phyloP scores from a whole-genome alignment of 768 basidiomycete species.

The Amanita rubescens region DNA sequence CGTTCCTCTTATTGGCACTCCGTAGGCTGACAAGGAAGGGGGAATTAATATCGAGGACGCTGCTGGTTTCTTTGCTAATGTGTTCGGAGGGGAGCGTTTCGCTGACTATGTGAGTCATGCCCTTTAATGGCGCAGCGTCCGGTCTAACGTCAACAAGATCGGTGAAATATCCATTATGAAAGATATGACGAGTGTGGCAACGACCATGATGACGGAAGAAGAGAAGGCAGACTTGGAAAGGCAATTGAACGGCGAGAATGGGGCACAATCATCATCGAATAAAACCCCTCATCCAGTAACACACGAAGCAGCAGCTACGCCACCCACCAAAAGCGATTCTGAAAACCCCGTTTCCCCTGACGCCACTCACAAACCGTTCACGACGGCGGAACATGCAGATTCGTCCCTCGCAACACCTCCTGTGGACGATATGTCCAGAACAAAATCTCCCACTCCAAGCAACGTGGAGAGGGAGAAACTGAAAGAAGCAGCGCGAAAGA shows the following conservation, averaged over 20 bases:
- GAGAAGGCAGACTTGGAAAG: conserved; percentile 84
- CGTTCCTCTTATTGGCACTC: neutral
- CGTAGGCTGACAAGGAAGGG: conserved; percentile 71
- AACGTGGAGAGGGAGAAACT: conserved; percentile 32
- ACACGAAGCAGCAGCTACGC: neutral
- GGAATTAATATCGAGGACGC: conserved; percentile 81
- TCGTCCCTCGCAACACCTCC: neutral
- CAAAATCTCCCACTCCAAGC: conserved; percentile 17
- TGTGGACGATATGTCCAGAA: neutral
- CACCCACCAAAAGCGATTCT: conserved; percentile 10
- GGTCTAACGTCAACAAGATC: conserved; percentile 46
- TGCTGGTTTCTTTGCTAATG: conserved; percentile 88
- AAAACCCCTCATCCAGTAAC: neutral
- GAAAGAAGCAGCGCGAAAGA: conserved; percentile 37
- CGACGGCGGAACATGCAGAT: conserved; percentile 7
- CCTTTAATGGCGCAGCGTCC: neutral
- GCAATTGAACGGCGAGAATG: conserved; percentile 43
- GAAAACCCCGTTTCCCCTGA: conserved; percentile 11
- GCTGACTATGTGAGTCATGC: conserved; percentile 66
- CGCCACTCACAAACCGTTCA: conserved; percentile 5
- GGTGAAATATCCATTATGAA: conserved; percentile 97
- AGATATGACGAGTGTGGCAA: conserved; percentile 79
- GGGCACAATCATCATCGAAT: conserved; percentile 10
- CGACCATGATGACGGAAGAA: conserved; percentile 87
- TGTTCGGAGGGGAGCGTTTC: conserved; percentile 94